phyloP scores from a whole-genome alignment of 2,329 filamentous ascomycete species.

The Exophiala xenobiotica region DNA sequence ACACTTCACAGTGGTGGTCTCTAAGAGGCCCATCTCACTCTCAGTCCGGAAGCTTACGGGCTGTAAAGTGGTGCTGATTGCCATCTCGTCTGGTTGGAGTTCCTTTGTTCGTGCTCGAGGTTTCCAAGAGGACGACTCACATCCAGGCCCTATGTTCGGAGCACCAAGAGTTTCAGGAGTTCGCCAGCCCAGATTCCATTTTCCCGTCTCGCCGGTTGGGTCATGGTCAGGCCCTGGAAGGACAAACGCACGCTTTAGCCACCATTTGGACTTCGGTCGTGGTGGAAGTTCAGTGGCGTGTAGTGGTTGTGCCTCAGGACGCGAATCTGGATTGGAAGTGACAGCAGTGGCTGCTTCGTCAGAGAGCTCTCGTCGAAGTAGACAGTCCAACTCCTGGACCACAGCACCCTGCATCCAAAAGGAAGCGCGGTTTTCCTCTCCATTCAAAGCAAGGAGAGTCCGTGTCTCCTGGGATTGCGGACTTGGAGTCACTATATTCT shows the following conservation, averaged over 20 bases:
- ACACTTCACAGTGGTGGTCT: conserved; percentile 40
- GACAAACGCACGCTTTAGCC: conserved; percentile 22
- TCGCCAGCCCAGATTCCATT: conserved; percentile 37
- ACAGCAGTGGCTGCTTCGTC: background rate
- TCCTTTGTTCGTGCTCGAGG: conserved; percentile 1
- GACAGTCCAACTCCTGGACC: conserved; percentile 38
- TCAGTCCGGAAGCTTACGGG: conserved; percentile 45
- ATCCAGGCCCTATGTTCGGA: conserved; percentile 3
- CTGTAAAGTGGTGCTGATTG: conserved; percentile 37
- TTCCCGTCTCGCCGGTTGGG: conserved; percentile 28
- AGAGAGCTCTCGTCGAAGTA: conserved; percentile 18
- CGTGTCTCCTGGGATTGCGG: conserved; percentile 8
- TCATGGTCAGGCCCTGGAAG: conserved; percentile 23
- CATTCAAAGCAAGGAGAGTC: conserved; percentile 41
- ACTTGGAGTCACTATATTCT: conserved; percentile 36
- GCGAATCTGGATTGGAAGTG: background rate
- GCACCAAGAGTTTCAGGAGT: conserved; percentile 9
- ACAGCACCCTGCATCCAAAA: conserved; percentile 47
- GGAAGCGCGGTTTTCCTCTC: conserved; percentile 41
- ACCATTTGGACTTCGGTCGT: conserved; percentile 17
- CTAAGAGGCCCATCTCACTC: conserved; percentile 46
- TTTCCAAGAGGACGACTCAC: background rate
- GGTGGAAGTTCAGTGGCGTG: conserved; percentile 5
- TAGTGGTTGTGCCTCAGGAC: conserved; percentile 3
- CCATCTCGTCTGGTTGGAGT: conserved; percentile 31